Evolutionary conservation across 768 basidiomycete genomes (phyloP).

Genomic region (Leccinum broughii): DNA sequence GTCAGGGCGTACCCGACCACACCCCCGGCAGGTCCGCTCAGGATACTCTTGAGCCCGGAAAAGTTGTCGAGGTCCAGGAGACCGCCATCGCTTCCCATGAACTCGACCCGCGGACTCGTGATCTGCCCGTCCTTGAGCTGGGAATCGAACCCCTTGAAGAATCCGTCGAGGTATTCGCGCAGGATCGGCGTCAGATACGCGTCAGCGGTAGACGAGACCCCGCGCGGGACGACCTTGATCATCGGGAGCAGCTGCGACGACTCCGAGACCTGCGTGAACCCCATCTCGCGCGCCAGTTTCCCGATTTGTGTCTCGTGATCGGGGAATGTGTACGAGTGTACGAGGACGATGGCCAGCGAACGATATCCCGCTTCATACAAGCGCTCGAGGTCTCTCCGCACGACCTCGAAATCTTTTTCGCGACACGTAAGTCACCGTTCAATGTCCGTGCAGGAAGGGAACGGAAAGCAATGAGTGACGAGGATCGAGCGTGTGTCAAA

Average conservation of each 20-base stretch:
- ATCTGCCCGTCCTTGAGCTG: constrained; percentile 62
- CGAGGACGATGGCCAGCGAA: constrained; percentile 84
- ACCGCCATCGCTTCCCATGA: constrained; percentile 95
- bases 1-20: constrained; percentile 90
- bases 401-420: constrained; percentile 47
- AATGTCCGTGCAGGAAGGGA: background rate
- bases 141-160: constrained; percentile 85
- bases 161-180: constrained; percentile 81
- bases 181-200: constrained; percentile 94
- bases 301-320: constrained; percentile 81
- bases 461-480: background rate
- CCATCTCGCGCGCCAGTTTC: constrained; percentile 68
- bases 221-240: constrained; percentile 95
- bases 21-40: constrained; percentile 93
- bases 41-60: constrained; percentile 89
- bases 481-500: background rate
- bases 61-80: constrained; percentile 80
- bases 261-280: constrained; percentile 89
- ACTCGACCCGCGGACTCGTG: constrained; percentile 76
- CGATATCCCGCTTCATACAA: constrained; percentile 84
- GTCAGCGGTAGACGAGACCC: constrained; percentile 89
- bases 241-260: constrained; percentile 87
- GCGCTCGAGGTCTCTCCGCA: constrained; percentile 62
- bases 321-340: constrained; percentile 91
- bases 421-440: background rate